Evolutionary conservation across 257 asterid genomes (phyloP), one percentile per base, ranked within the genome.

Genomic region (Solanum pimpinellifolium): DNA sequence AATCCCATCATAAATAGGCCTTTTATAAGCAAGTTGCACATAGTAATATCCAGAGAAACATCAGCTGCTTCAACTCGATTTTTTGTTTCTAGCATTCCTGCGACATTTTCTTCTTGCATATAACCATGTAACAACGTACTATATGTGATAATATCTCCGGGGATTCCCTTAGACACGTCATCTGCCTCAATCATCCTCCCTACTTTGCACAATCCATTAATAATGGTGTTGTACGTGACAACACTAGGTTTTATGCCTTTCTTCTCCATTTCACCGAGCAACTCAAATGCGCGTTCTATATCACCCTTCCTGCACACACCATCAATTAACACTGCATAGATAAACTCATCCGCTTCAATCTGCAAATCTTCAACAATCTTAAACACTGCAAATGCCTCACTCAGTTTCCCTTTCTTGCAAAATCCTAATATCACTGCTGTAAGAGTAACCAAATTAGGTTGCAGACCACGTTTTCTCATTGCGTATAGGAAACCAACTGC

Each of bases 151-250:
- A 87, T 94, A 92, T 96, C 97, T 85, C 93, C 94, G 86, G 74
- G 89, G 86, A 94, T 87, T 84, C 91, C 90, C 88, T 91, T 93
- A 15, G 98, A 93, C 73, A 93, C 84, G 47, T 92, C 92, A 90
- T 95, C 94, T 0, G 98, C 98, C 82, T 94, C 98, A 70, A 90
- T 59, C 83, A 91, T 94, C 92, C 93, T 94, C 89, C 97, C 97
- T 49, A 89, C 96, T 90, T 92, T 94, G 91, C 98, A 95, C 88
- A 96, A 90, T 70, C 98, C 97, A 74, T 94, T 93, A 81, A 96
- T 93, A 74, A 96, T 88, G n/a, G 98, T 92, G 78, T 95, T 95
- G 85, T 95, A 92, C 9, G 96, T 94, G 82, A 96, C 93, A 62
- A 94, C 83, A 88, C 98, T 90, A 42, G 96, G 93, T 56, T 82